These are phyloP conservation scores for Dendrobium nobile DNA, from an alignment of 106 monocot species.

Conservation along the genomic window DNA sequence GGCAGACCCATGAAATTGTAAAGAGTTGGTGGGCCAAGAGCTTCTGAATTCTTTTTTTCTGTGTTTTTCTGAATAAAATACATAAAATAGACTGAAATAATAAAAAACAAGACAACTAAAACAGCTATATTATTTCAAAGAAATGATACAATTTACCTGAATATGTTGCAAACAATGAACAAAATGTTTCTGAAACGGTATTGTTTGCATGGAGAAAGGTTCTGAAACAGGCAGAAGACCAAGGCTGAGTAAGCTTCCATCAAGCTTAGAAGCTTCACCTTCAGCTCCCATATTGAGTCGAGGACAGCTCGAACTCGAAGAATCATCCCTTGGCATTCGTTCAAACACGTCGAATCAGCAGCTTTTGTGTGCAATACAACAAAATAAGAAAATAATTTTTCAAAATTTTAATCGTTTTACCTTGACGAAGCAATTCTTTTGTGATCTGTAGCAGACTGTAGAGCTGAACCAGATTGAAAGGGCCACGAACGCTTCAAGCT, in stretches of 20 bases:
- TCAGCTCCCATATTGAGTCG: background rate
- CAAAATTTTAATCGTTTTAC: background rate
- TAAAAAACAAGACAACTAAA: background rate
- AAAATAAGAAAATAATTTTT: background rate
- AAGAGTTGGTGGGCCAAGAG: background rate
- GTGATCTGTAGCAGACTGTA: background rate
- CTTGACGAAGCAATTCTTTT: slow-evolving; percentile 4
- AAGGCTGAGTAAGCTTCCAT: slow-evolving; percentile 29
- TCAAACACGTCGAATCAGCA: background rate
- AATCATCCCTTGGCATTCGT: background rate
- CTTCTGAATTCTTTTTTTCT: background rate
- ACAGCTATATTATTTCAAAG: background rate
- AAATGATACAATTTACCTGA: background rate
- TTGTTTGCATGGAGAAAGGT: background rate
- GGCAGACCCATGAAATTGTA: slow-evolving; percentile 8
- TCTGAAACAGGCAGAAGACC: slow-evolving; percentile 3
- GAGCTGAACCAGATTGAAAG: slow-evolving; percentile 15
- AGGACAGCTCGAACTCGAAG: background rate
- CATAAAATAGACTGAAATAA: background rate
- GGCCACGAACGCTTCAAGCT: slow-evolving; percentile 31
- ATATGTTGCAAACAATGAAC: background rate
- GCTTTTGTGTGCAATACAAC: background rate
- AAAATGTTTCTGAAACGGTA: background rate
- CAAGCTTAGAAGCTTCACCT: slow-evolving; percentile 9
- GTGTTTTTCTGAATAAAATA: background rate